Percentiles rank a stretch among this genome's conserved stretches.
These are phyloP conservation scores for Scheffersomyces titani DNA, from an alignment of 1,139 yeast genomes.

Conservation along the genomic window DNA sequence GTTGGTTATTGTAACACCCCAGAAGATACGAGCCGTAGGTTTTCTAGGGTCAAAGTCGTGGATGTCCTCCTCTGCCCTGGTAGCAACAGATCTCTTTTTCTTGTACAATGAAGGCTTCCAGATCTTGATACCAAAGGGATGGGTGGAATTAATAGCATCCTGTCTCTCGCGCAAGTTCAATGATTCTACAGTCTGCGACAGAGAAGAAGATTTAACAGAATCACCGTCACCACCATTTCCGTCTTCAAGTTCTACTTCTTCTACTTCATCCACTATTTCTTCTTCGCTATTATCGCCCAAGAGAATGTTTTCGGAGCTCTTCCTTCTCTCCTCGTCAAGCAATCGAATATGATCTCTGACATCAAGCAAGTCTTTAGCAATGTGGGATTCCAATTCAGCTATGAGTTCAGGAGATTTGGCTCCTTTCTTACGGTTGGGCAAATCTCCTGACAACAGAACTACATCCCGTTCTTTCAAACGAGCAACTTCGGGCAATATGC, in stretches of 20 bases:
- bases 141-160: constrained; percentile 93
- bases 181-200: constrained; percentile 68
- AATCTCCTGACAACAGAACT: constrained; percentile 1
- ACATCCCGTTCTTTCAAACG: background rate
- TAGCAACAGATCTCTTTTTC: constrained; percentile 87
- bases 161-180: constrained; percentile 92
- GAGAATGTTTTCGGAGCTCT: background rate
- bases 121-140: constrained; percentile 96
- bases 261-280: constrained; percentile 1
- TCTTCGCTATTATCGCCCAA: background rate
- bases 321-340: background rate
- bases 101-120: constrained; percentile 98
- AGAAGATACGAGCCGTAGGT: constrained; percentile 50
- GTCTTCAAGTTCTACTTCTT: constrained; percentile 20
- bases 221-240: constrained; percentile 28
- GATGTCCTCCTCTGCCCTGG: constrained; percentile 90
- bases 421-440: background rate
- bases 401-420: background rate
- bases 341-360: background rate
- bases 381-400: background rate
- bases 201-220: constrained; percentile 36
- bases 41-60: constrained; percentile 62
- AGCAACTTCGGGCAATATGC: constrained; percentile 12
- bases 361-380: background rate
- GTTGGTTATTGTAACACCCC: constrained; percentile 73